Evolutionary conservation across 352 stramenopile species (phyloP), one percentile per base, ranked within the genome.

Genomic region (Phytophthora brassicae): DNA sequence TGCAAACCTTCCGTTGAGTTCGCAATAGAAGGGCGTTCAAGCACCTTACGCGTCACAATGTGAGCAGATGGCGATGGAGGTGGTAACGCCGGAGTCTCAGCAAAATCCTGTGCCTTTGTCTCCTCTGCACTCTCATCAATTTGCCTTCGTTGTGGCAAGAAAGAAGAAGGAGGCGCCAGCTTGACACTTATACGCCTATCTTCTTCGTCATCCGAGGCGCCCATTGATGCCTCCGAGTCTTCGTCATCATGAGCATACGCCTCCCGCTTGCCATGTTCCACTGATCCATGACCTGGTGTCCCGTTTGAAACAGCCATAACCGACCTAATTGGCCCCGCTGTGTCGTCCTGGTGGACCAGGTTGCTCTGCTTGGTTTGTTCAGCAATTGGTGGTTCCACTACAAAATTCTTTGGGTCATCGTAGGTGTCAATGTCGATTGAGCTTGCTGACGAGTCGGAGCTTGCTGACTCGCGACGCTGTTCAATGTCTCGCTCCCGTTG

Each of bases 341-440:
- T 51, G 31, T 45, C 19, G 19, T 28, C 44, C 5, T 39, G 33
- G 19, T 35, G 42, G 43, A 53, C 48, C 22, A 20, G 36, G 4
- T 31, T 41, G 13, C 50, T 36, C 31, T 57, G 36, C 14, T 68
- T 67, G 13, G 33, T 39, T 14, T 61, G 64, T 41, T 68, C 68
- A 19, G n/a, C 47, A 56, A 70, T 77, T 36, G 68, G 22, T 12
- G 52, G 57, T 17, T 55, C 43, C 19, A 54, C 46, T 22, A 39
- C 17, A 41, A 64, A 14, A 35, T 43, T 55, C 20, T 33, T 12
- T n/a, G 39, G 22, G 11, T 60, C 68, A 28, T 88, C 74, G 23
- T 80, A 85, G 31, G 77, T 72, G 44, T 92, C 83, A 60, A 90
- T 87, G 41, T 92, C 80, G 35, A 92, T 90, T 3, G 82, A 92